A percentile compares a stretch with the other conserved stretches of the same genome.
Evolutionary conservation across 2,329 filamentous ascomycete genomes (phyloP).

Genomic region (Neobulgaria alba): DNA sequence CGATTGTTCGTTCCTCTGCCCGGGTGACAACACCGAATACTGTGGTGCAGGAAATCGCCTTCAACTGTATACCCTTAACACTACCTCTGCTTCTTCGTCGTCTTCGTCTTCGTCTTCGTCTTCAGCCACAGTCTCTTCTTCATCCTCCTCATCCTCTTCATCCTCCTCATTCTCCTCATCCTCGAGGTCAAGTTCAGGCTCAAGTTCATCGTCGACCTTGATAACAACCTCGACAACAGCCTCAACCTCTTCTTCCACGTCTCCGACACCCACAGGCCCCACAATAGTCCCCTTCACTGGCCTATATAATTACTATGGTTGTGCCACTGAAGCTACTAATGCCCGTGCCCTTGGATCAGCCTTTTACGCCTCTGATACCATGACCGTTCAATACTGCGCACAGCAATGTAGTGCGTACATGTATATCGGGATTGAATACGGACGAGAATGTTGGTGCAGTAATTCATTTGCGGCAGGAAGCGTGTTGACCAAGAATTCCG

Average conservation of each 20-base stretch:
- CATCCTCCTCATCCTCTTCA: neutral
- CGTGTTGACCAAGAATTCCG: constrained; percentile 14
- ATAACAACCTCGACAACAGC: neutral
- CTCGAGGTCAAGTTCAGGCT: constrained; percentile 2
- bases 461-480: constrained; percentile 18
- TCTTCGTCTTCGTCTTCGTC: no score
- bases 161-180: neutral
- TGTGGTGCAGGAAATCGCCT: constrained; percentile 24
- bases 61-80: neutral
- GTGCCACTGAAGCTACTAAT: constrained; percentile 26
- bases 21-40: constrained; percentile 22
- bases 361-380: constrained; percentile 10
- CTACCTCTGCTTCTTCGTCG: no score
- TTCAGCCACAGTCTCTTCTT: constrained; percentile 3
- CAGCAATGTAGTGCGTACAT: constrained; percentile 26
- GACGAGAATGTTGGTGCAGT: constrained; percentile 30
- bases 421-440: constrained; percentile 32
- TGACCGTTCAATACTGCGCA: constrained; percentile 28
- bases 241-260: neutral
- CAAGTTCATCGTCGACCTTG: neutral
- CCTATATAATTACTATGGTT: constrained; percentile 23
- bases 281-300: constrained; percentile 8
- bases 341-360: constrained; percentile 20
- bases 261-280: constrained; percentile 6
- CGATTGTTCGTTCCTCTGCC: constrained; percentile 17